Percentiles rank a stretch among this genome's conserved stretches.
Evolutionary conservation across 2,329 filamentous ascomycete species (phyloP).

Genomic region (Truncatella angustata): DNA sequence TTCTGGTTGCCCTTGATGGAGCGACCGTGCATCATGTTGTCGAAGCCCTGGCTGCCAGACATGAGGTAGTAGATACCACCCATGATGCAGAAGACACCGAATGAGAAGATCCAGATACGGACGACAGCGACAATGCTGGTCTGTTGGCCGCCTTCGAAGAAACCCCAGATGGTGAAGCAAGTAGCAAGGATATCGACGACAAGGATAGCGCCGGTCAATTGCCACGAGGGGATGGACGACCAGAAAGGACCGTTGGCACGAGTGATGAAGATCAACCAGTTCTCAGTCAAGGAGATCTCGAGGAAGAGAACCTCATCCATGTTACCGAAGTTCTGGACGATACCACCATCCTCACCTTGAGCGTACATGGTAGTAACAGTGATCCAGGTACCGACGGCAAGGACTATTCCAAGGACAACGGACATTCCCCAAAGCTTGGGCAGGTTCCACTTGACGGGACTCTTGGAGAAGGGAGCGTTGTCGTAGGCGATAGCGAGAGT

Average conservation of each 20-base stretch:
- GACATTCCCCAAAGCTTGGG: constrained; percentile 95
- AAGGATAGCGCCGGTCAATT: constrained; percentile 74
- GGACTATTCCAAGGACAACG: constrained; percentile 74
- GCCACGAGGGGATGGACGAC: constrained; percentile 86
- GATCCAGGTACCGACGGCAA: constrained; percentile 85
- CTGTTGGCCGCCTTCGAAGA: constrained; percentile 65
- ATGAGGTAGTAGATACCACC: constrained; percentile 74
- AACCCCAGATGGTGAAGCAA: constrained; percentile 82
- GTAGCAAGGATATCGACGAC: constrained; percentile 82
- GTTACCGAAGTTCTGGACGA: constrained; percentile 85
- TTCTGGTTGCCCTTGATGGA: constrained; percentile 77
- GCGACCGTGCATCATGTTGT: constrained; percentile 93
- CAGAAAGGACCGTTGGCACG: constrained; percentile 91
- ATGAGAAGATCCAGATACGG: constrained; percentile 88
- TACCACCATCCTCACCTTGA: constrained; percentile 64
- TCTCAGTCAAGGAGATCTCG: constrained; percentile 86
- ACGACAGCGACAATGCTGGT: constrained; percentile 82
- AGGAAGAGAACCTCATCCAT: constrained; percentile 83
- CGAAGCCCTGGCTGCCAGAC: constrained; percentile 76
- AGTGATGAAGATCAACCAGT: constrained; percentile 96
- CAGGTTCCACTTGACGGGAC: constrained; percentile 91
- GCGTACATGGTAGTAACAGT: constrained; percentile 76
- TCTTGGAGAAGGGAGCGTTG: constrained; percentile 82
- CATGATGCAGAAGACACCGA: constrained; percentile 84
- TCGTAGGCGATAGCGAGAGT: constrained; percentile 92